These are phyloP conservation scores for Boletus rubroflammeus DNA, from an alignment of 768 basidiomycete species.

Conservation along the genomic window DNA sequence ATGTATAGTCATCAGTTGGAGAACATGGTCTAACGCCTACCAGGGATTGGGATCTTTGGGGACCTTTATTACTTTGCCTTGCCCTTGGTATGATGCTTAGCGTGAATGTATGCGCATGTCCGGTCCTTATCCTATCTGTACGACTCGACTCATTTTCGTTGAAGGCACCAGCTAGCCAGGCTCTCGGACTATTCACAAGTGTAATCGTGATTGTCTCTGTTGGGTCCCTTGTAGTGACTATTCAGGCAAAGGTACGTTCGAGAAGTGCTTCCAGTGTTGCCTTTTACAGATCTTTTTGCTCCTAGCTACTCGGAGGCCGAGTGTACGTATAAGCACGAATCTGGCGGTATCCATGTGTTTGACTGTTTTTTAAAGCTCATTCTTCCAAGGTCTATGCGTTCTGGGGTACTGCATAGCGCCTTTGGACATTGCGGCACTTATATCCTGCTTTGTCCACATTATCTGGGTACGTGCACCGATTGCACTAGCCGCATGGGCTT, in stretches of 20 bases:
- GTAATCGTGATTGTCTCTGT: conserved; percentile 92
- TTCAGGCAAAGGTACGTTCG: conserved; percentile 83
- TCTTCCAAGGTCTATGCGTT: conserved; percentile 95
- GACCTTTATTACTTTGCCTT: conserved; percentile 82
- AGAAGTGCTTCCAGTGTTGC: background rate
- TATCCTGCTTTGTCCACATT: conserved; percentile 78
- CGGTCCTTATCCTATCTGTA: background rate
- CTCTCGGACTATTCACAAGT: conserved; percentile 86
- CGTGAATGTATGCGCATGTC: conserved; percentile 55
- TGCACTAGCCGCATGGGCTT: conserved; percentile 84
- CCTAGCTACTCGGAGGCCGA: conserved; percentile 73
- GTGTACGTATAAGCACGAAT: conserved; percentile 50
- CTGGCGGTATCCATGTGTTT: background rate
- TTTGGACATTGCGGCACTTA: conserved; percentile 83
- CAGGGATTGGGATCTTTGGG: conserved; percentile 99
- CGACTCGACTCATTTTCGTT: background rate
- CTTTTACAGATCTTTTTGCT: background rate
- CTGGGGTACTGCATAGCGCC: conserved; percentile 96
- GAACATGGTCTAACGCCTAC: conserved; percentile 1
- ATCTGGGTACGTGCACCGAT: conserved; percentile 88
- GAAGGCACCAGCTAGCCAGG: conserved; percentile 80
- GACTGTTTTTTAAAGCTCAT: conserved; percentile 52
- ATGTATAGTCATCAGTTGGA: conserved; percentile 10
- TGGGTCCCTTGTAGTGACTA: conserved; percentile 85
- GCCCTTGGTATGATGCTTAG: conserved; percentile 81